Evolutionary conservation across 306 rosid species (phyloP), one percentile per base, ranked within the genome.

Genomic region (Gynostemma pentaphyllum): DNA sequence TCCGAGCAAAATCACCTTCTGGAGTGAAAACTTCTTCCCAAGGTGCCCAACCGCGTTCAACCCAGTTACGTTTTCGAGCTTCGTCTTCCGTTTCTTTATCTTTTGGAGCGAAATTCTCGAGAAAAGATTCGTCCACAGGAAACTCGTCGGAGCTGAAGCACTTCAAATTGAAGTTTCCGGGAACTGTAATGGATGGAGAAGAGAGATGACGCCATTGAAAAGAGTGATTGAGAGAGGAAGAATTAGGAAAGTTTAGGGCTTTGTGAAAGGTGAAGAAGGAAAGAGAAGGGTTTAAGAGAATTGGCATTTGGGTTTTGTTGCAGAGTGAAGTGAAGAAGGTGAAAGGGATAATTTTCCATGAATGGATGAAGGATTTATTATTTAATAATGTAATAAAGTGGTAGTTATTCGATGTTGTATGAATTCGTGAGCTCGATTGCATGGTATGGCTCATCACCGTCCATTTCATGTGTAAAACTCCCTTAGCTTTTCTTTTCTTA

Each of bases 41-140:
- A 0, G 98, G 98, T 18, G 96, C 98, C 98, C 98, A 92, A 1
- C 96, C 95, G 0, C 96, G 95, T 57, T 88, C 95, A 34, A 83
- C 68, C 98, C 98, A 92, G 83, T 88, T 86, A 56, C 85, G 86
- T 9, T 54, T 55, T 5, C 98, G 85, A 19, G 96, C 96, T 69
- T 92, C 95, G 24, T 92, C 96, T 32, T 92, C 98, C 16, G 96
- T 62, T 40, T 88, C 94, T n/a, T 86, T 73, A 73, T 80, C 82
- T 47, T 77, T 80, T 22, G 90, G 83, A 23, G 64, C 81, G 74
- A 84, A 81, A 0, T 78, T 78, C 54, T 82, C 68, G 36, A 77
- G 51, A 79, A 92, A 81, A 39, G 80, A 53, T 41, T 88, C 99
- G 79, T 92, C 99, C 45, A 88, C 94, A 26, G 99, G 99, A 80